Evolutionary conservation across 805 yeast genomes (phyloP), one percentile per base, ranked within the genome.

Genomic region (Saturnispora silvae): DNA sequence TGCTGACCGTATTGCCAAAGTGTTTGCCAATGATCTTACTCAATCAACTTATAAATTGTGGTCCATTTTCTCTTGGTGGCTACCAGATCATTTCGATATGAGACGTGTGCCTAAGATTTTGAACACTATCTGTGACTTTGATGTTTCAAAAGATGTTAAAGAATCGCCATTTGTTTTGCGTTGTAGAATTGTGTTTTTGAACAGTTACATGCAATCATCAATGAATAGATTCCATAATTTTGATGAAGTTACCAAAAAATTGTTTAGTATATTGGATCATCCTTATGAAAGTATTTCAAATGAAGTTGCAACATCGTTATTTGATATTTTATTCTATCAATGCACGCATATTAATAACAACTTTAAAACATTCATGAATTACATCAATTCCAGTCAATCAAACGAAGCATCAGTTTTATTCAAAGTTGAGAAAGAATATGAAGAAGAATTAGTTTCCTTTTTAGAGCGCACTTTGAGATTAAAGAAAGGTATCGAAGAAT

Each of bases 21-120:
- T 77, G 4, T 63, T 84, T 24, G 60, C 64, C 5, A 59, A 66
- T 24, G 83, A 78, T 32, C 56, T 89, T 38, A 71, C 83, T 1
- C 94, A 85, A 3, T 92, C 86, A 23, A 79, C 77, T 3, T 57
- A 68, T 27, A 70, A 67, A 15, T 74, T 81, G 28, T 92, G 96
- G 96, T 65, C 67, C 25, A 69, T 84, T 0, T 70, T 83, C 34
- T 64, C 79, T 3, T 78, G 84, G 79, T 80, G 85, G 81, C 50
- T 75, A 1, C 81, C 85, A 0, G 56, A 74, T 0, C 77, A 72
- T 46, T 63, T 75, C 27, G 94, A 83, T 53, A 45, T 67, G 34
- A 70, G 95, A 51, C 68, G 95, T 40, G 68, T 72, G 38, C 76
- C 78, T 11, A 64, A 67, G 10, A 53, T 81, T 3, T 56, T 66